Evolutionary conservation across 2,329 filamentous ascomycete genomes (phyloP).

Genomic region (Arthrobotrys sinensis): DNA sequence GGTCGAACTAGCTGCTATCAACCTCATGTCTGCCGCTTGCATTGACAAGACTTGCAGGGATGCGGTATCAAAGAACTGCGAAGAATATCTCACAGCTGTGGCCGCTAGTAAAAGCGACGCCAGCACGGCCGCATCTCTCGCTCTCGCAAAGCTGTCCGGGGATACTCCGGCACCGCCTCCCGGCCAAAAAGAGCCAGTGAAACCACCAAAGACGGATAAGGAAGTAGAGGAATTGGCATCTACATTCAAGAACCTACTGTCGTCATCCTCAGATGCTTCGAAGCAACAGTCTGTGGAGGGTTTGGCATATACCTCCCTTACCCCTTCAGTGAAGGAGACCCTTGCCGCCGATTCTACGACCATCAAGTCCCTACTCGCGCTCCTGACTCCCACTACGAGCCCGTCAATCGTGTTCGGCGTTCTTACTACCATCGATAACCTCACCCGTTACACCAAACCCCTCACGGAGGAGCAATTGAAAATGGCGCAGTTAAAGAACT

Average conservation of each 20-base stretch:
- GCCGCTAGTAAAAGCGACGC: constrained; percentile 79
- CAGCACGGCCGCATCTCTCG: constrained; percentile 77
- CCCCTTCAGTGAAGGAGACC: constrained; percentile 86
- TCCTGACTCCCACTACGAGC: constrained; percentile 75
- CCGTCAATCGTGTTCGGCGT: constrained; percentile 86
- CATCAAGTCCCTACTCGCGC: constrained; percentile 71
- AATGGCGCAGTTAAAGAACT: constrained; percentile 91
- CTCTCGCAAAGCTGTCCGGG: constrained; percentile 80
- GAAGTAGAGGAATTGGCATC: constrained; percentile 77
- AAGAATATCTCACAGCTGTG: constrained; percentile 88
- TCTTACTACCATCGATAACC: constrained; percentile 86
- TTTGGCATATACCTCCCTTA: constrained; percentile 90
- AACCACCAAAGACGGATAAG: constrained; percentile 71
- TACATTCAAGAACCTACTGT: constrained; percentile 78
- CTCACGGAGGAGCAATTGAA: constrained; percentile 92
- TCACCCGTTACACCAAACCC: constrained; percentile 83
- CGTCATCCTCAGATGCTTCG: constrained; percentile 73
- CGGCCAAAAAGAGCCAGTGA: constrained; percentile 63
- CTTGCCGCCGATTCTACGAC: constrained; percentile 79
- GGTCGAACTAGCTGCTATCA: constrained; percentile 87
- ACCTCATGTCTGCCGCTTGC: constrained; percentile 92
- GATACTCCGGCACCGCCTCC: constrained; percentile 66
- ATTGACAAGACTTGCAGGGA: constrained; percentile 86
- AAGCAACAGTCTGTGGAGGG: constrained; percentile 86
- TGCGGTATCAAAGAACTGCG: constrained; percentile 86